These are phyloP conservation scores for Cryphonectria nitschkei DNA, from an alignment of 2,329 filamentous ascomycete genomes.

Conservation along the genomic window DNA sequence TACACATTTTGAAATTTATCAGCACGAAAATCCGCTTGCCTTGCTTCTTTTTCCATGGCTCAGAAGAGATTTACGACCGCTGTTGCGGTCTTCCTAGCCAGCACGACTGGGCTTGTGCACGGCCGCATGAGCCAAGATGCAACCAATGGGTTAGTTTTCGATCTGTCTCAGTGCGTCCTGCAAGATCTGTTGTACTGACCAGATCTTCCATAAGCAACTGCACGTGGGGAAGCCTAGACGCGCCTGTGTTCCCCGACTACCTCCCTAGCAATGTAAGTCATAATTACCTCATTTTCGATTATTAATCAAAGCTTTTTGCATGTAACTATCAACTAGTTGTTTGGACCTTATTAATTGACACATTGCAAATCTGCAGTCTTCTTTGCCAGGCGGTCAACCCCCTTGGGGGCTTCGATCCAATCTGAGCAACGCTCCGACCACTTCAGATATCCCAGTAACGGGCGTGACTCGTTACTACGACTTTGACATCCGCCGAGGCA, in stretches of 20 bases:
- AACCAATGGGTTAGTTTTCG: constrained; percentile 1
- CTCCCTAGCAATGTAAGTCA: not conserved
- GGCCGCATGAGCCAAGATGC: not conserved
- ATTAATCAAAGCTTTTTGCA: not conserved
- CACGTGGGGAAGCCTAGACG: not conserved
- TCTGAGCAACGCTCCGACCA: not conserved
- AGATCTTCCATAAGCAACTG: not conserved
- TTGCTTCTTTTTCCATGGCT: not conserved
- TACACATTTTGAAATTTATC: not conserved
- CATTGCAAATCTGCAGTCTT: not conserved
- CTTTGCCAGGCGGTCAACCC: not conserved
- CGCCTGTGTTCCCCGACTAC: not conserved
- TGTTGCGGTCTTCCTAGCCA: not conserved
- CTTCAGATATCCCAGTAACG: constrained; percentile 37
- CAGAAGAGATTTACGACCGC: not conserved
- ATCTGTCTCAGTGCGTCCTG: not conserved
- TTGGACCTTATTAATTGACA: too few relatives aligned
- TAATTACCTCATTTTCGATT: not conserved
- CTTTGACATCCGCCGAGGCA: constrained; percentile 33
- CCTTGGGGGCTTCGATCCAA: not conserved
- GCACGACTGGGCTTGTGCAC: not conserved
- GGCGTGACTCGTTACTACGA: constrained; percentile 40
- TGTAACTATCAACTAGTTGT: not conserved
- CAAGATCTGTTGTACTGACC: not conserved
- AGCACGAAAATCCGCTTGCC: not conserved